Conservation (phyloP, 208 protist species). For the Kentomonas sorsogonicus region DNA sequence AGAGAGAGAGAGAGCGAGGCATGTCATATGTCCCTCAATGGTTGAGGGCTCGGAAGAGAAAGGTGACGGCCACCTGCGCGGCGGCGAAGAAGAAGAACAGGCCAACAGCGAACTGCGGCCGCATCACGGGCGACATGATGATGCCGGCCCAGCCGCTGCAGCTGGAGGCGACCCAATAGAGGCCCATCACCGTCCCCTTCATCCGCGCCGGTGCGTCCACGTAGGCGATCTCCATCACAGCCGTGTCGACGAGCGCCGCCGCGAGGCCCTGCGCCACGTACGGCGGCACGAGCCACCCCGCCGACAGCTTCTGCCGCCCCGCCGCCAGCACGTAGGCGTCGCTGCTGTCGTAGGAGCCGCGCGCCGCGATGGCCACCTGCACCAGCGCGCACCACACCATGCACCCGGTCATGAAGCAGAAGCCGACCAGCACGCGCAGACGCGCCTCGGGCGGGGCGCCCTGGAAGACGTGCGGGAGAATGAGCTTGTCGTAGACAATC, state of each 20-base stretch:
- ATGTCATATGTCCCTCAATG: neutral
- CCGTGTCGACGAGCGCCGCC: conserved; percentile 57
- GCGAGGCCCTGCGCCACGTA: conserved; percentile 58
- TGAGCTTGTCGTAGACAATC: conserved; percentile 28
- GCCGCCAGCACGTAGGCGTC: conserved; percentile 34
- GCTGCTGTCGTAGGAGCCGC: conserved; percentile 33
- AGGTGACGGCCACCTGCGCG: conserved; percentile 27
- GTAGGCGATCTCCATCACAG: conserved; percentile 65
- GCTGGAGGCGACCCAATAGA: conserved; percentile 64
- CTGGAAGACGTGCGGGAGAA: conserved; percentile 29
- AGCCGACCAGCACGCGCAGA: conserved; percentile 28
- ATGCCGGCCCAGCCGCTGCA: conserved; percentile 55
- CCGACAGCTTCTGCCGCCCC: conserved; percentile 24
- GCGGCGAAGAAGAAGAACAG: conserved; percentile 46
- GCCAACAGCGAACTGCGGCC: conserved; percentile 29
- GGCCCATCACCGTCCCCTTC: conserved; percentile 58
- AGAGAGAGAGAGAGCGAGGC: neutral
- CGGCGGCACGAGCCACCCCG: conserved; percentile 42
- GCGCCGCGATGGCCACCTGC: conserved; percentile 27
- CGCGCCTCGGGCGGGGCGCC: conserved; percentile 15
- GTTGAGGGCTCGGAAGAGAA: conserved; percentile 40
- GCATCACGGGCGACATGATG: conserved; percentile 53
- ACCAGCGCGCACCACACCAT: conserved; percentile 58
- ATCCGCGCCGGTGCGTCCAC: conserved; percentile 42
- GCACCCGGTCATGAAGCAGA: conserved; percentile 34